Base-by-base conservation (phyloP, 2,329 filamentous ascomycete genomes). In the Aspergillus persii region DNA sequence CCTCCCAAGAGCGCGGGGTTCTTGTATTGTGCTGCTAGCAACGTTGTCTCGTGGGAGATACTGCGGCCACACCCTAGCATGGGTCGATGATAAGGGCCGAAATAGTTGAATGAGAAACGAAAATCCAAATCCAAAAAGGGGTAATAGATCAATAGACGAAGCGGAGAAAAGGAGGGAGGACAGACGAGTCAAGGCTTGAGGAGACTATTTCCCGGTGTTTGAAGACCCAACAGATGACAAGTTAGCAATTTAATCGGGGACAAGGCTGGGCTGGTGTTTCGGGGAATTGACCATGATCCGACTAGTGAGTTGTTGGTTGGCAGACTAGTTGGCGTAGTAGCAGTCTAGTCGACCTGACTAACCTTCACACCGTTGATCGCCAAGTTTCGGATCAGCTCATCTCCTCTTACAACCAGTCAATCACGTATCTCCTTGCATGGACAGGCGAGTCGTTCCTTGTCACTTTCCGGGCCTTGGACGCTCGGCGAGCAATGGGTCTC, bases 351-450 rank as follows among this genome's bases (percentile, higher is more conserved):
- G 26, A 27, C 26, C 12, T 47, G 44, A 47, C 51, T 33, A 33
- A 41, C 36, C 36, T 41, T 41, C 12, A 41, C 36, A n/a, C 30
- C 48, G 23, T 41, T 47, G 23, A 56, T 58, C 29, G 31, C 26
- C 30, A 29, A 30, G 41, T 51, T 41, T 41, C 52, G 33, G 18
- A 50, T 56, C 44, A 47, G 44, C 44, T 23, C 27, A 39, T 33
- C 41, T 53, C 53, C 36, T 58, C 56, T 59, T 61, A 51, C 50
- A 58, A 49, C 41, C 54, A 33, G 51, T 49, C 27, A 26, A 61
- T 57, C 41, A 54, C 53, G 48, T 55, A 61, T 61, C 57, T 50
- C 23, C 18, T 26, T 36, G 29, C 46, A 31, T 55, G 31, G 46
- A 27, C 46, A 23, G 31, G n/a, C 31, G 18, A 31, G 11, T 27